These are phyloP conservation scores for Amanita phalloides DNA, from an alignment of 768 basidiomycete genomes.

Conservation along the genomic window DNA sequence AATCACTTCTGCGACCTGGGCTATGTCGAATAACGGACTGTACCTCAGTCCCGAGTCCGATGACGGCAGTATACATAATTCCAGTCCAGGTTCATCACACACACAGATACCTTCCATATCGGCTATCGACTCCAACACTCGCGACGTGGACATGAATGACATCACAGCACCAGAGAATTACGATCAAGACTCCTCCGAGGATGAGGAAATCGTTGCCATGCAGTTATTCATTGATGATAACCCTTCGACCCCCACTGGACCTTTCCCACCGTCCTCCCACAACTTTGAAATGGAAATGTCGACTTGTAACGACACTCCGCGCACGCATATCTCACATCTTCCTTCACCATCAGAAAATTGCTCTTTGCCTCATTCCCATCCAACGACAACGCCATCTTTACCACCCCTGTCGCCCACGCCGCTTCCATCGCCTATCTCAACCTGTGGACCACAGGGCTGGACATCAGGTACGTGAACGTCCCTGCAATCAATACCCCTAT, in stretches of 20 bases:
- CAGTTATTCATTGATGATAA: not conserved
- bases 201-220: slow-evolving; percentile 2
- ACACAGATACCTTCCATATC: not conserved
- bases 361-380: not conserved
- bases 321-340: not conserved
- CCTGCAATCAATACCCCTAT: not conserved
- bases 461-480: not conserved
- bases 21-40: not conserved
- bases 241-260: not conserved
- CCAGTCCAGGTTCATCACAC: not conserved
- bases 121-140: not conserved
- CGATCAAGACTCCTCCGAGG: not conserved
- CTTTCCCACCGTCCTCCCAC: not conserved
- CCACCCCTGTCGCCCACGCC: not conserved
- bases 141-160: not conserved
- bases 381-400: not conserved
- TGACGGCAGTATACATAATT: not conserved
- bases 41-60: not conserved
- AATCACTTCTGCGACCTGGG: not conserved
- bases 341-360: not conserved
- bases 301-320: not conserved
- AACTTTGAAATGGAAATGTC: not conserved
- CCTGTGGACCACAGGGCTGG: not conserved
- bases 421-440: not conserved
- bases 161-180: not conserved